Evolutionary conservation across 495 filamentous ascomycete species (phyloP).

Genomic region (Lasiosphaeriaceae sp.): DNA sequence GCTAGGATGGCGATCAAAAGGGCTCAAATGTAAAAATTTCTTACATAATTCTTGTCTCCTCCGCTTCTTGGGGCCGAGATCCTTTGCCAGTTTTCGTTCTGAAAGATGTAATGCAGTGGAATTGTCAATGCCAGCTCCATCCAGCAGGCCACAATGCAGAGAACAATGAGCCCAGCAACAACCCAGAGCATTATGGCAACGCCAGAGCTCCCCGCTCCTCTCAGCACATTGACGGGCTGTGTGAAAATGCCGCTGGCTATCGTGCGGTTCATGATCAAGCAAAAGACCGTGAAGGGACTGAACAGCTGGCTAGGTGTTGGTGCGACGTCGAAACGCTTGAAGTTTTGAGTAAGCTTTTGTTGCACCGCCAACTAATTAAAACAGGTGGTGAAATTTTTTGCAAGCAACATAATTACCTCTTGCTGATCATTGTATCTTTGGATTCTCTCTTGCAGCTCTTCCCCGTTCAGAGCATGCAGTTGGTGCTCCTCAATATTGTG

Average conservation of each 20-base stretch:
- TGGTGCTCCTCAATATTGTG: background rate
- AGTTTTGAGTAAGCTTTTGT: background rate
- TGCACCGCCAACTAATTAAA: background rate
- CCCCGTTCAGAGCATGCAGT: background rate
- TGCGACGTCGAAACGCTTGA: background rate
- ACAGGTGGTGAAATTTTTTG: background rate
- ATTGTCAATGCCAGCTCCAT: slow-evolving; percentile 4
- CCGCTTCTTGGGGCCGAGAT: slow-evolving; percentile 4
- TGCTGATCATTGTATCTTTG: background rate
- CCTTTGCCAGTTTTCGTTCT: background rate
- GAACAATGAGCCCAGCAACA: slow-evolving; percentile 4
- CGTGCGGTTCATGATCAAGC: slow-evolving; percentile 6
- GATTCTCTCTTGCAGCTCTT: background rate
- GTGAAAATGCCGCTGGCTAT: slow-evolving; percentile 8
- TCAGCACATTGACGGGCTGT: slow-evolving; percentile 5
- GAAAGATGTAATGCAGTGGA: background rate
- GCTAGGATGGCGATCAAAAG: too few relatives aligned
- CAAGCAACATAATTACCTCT: background rate
- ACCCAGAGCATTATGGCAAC: slow-evolving; percentile 4
- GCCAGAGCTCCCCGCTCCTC: background rate
- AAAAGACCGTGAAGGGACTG: background rate
- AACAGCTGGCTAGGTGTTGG: background rate
- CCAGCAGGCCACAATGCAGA: slow-evolving; percentile 1
- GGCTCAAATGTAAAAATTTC: background rate
- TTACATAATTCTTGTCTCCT: slow-evolving; percentile 8